A percentile compares a stretch with the other conserved stretches of the same genome.
These are phyloP conservation scores for Ustilago shanxiensis DNA, from an alignment of 1,284 basidiomycete species.

Conservation along the genomic window DNA sequence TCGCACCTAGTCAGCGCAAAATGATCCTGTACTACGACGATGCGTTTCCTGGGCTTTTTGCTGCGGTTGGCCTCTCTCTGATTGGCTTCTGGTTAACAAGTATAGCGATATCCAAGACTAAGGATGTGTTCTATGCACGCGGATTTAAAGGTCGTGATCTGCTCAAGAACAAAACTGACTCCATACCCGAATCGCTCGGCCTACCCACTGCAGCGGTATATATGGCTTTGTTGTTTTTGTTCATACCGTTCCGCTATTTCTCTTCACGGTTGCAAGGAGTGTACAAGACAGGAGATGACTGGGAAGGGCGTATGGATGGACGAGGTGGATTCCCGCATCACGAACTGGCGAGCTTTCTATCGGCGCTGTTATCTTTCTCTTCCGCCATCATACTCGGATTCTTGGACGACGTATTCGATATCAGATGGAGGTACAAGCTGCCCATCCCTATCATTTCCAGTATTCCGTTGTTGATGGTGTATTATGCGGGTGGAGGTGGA, in stretches of 20 bases:
- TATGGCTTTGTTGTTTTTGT: slow-evolving; percentile 77
- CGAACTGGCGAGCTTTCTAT: slow-evolving; percentile 91
- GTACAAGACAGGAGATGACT: slow-evolving; percentile 32
- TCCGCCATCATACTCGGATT: slow-evolving; percentile 95
- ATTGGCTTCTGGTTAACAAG: slow-evolving; percentile 48
- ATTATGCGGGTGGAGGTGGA: slow-evolving; percentile 91
- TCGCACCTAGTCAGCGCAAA: background rate
- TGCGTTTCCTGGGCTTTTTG: slow-evolving; percentile 49
- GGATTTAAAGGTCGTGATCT: slow-evolving; percentile 66
- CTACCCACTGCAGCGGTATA: slow-evolving; percentile 91
- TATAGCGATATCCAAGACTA: slow-evolving; percentile 42
- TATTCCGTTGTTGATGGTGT: slow-evolving; percentile 93
- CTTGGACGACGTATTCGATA: slow-evolving; percentile 97
- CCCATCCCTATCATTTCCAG: slow-evolving; percentile 94
- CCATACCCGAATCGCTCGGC: slow-evolving; percentile 91
- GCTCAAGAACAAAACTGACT: slow-evolving; percentile 49
- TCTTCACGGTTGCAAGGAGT: slow-evolving; percentile 32
- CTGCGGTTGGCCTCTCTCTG: slow-evolving; percentile 46
- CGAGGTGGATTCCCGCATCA: slow-evolving; percentile 83
- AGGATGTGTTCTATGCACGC: slow-evolving; percentile 52
- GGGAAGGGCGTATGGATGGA: slow-evolving; percentile 59
- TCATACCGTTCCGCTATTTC: slow-evolving; percentile 68
- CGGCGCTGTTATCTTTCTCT: slow-evolving; percentile 87
- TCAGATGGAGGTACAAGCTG: slow-evolving; percentile 97
- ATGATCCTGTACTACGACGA: slow-evolving; percentile 44